Conservation (phyloP, 768 basidiomycete genomes). For the Mycena filopes region DNA sequence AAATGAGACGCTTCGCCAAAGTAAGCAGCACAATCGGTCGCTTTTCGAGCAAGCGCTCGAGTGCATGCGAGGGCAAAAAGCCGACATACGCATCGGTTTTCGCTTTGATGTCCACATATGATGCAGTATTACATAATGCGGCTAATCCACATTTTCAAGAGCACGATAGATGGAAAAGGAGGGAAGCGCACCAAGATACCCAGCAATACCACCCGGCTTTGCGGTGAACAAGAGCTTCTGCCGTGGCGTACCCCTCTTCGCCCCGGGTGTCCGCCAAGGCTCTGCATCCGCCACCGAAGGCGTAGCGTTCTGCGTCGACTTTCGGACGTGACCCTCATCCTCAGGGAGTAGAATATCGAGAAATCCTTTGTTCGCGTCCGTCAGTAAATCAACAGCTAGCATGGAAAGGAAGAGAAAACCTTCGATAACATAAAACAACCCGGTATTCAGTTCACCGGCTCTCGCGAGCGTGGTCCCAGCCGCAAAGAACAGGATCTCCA, state of each 20-base stretch:
- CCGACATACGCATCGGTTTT: slow-evolving; percentile 99
- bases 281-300: slow-evolving; percentile 45
- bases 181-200: slow-evolving; percentile 78
- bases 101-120: slow-evolving; percentile 96
- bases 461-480: slow-evolving; percentile 88
- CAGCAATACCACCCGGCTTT: slow-evolving; percentile 97
- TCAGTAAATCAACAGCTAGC: slow-evolving; percentile 80
- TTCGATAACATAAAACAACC: slow-evolving; percentile 46
- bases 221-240: slow-evolving; percentile 91
- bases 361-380: slow-evolving; percentile 80
- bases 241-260: slow-evolving; percentile 46
- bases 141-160: slow-evolving; percentile 65
- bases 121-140: slow-evolving; percentile 89
- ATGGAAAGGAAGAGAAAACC: slow-evolving; percentile 59
- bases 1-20: slow-evolving; percentile 95
- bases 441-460: slow-evolving; percentile 90
- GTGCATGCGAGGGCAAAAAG: slow-evolving; percentile 86
- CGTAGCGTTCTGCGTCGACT: slow-evolving; percentile 20
- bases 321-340: slow-evolving; percentile 44
- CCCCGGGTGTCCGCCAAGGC: slow-evolving; percentile 47
- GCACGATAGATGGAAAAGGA: background rate
- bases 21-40: slow-evolving; percentile 96
- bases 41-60: slow-evolving; percentile 92
- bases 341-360: slow-evolving; percentile 87
- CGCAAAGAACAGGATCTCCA: slow-evolving; percentile 94